Base-by-base conservation (phyloP, 495 filamentous ascomycete species). In the Extremus antarcticus region DNA sequence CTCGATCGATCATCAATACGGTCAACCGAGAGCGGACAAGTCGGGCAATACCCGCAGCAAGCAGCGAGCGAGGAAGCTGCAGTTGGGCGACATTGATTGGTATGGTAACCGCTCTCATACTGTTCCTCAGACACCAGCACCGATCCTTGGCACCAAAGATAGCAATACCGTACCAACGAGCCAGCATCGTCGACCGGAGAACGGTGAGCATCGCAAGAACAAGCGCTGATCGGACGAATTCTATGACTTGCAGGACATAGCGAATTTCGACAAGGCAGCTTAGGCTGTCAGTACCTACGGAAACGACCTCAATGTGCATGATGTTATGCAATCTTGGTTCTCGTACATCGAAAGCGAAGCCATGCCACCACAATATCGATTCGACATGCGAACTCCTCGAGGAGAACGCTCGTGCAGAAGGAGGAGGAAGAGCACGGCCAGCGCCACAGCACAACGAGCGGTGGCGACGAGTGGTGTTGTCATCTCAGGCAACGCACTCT, bases 71-170 rank as follows among this genome's bases (percentile, higher is more conserved):
- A 80, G 91, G 63, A 94, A 94, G 68, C 75, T 98, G 54, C 91
- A 97, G 65, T 78, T 97, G 47, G 95, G 87, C 66, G 92, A 97
- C 67, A 87, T 98, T 67, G 91, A 98, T 68, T 98, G 92, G 92
- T 96, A 61, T 41, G 51, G 20, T 47, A 35, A 53, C 0, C 58
- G 41, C 38, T 47, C 40, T 53, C 21, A 38, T 43, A 11, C 52
- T 25, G n/a, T 25, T 45, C n/a, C 41, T 45, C 16, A 45, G 19
- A 45, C 41, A n/a, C 41, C 8, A 21, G 7, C 41, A 45, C 41
- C 41, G 7, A n/a, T n/a, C 7, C 41, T 3, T 45, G 29, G 29
- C 13, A 35, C 13, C 29, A 13, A 35, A 4, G 29, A 13, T 4
- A 13, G 13, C 29, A 35, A 35, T 4, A 35, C 4, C 7, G 7